These are phyloP conservation scores for Didymella exigua DNA, from an alignment of 2,329 filamentous ascomycete genomes.

Conservation along the genomic window DNA sequence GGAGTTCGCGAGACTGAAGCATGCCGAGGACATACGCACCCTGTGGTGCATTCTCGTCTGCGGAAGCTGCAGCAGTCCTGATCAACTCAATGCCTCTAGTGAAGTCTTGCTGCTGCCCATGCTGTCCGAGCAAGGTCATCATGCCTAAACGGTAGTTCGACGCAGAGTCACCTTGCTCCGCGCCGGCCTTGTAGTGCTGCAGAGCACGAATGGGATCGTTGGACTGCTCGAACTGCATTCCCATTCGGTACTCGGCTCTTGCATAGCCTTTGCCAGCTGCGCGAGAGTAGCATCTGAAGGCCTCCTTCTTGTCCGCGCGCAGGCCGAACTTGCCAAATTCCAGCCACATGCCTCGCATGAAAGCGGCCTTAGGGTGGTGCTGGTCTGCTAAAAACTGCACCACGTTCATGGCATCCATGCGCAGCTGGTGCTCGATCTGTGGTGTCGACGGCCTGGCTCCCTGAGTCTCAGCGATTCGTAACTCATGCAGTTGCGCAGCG, in stretches of 20 bases:
- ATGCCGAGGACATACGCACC: conserved; percentile 95
- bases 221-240: conserved; percentile 96
- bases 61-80: conserved; percentile 77
- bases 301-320: conserved; percentile 91
- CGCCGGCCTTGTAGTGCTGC: conserved; percentile 84
- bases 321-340: conserved; percentile 97
- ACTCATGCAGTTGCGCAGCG: conserved; percentile 76
- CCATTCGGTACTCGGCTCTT: conserved; percentile 92
- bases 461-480: conserved; percentile 66
- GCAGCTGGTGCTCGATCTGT: conserved; percentile 84
- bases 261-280: conserved; percentile 87
- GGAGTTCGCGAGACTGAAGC: conserved; percentile 86
- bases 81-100: conserved; percentile 80
- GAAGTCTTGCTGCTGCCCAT: conserved; percentile 85
- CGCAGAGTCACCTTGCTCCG: conserved; percentile 82
- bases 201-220: conserved; percentile 92
- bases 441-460: conserved; percentile 76
- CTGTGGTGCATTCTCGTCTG: conserved; percentile 95
- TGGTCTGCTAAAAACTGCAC: conserved; percentile 89
- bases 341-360: conserved; percentile 94
- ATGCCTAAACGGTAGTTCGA: conserved; percentile 88
- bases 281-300: conserved; percentile 82
- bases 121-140: conserved; percentile 95
- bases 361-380: conserved; percentile 89
- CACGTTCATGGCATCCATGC: conserved; percentile 88